A percentile compares a stretch with the other conserved stretches of the same genome.
These are phyloP conservation scores for Cytospora leucostoma DNA, from an alignment of 2,329 filamentous ascomycete species.

Conservation along the genomic window DNA sequence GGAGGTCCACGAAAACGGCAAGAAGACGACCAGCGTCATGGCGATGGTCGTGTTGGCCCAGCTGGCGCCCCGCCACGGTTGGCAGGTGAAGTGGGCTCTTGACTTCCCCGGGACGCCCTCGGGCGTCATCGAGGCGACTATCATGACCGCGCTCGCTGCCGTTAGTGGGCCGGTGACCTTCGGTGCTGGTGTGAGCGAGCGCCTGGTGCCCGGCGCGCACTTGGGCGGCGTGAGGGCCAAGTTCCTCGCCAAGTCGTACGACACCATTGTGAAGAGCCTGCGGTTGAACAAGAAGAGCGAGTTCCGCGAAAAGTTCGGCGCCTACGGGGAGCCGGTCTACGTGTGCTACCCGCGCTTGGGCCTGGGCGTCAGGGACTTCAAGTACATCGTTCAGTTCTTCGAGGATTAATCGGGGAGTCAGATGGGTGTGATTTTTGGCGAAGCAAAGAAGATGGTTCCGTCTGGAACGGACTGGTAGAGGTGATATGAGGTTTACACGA, in stretches of 20 bases:
- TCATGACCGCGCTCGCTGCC: slow-evolving; percentile 65
- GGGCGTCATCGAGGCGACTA: slow-evolving; percentile 82
- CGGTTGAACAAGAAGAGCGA: slow-evolving; percentile 82
- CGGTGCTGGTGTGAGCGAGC: slow-evolving; percentile 75
- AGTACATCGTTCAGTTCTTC: slow-evolving; percentile 89
- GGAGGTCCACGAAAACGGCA: slow-evolving; percentile 71
- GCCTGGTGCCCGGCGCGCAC: slow-evolving; percentile 77
- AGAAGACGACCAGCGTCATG: slow-evolving; percentile 52
- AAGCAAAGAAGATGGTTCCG: slow-evolving; percentile 4
- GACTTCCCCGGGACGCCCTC: slow-evolving; percentile 88
- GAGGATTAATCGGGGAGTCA: slow-evolving; percentile 55
- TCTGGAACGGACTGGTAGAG: slow-evolving; percentile 9
- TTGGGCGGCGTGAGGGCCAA: slow-evolving; percentile 78
- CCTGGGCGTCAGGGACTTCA: slow-evolving; percentile 76
- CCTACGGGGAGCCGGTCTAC: slow-evolving; percentile 79
- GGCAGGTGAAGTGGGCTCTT: slow-evolving; percentile 95
- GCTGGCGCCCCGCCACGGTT: slow-evolving; percentile 77
- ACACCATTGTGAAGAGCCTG: slow-evolving; percentile 78
- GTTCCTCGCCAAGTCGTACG: slow-evolving; percentile 81
- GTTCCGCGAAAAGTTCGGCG: slow-evolving; percentile 89
- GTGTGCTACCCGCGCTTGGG: slow-evolving; percentile 89
- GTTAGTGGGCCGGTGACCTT: slow-evolving; percentile 72
- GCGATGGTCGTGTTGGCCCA: slow-evolving; percentile 83
- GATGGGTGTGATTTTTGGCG: neutral
- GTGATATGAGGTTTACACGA: neutral